Conservation (phyloP, 257 asterid genomes). For the Ligustrum vulgare region DNA sequence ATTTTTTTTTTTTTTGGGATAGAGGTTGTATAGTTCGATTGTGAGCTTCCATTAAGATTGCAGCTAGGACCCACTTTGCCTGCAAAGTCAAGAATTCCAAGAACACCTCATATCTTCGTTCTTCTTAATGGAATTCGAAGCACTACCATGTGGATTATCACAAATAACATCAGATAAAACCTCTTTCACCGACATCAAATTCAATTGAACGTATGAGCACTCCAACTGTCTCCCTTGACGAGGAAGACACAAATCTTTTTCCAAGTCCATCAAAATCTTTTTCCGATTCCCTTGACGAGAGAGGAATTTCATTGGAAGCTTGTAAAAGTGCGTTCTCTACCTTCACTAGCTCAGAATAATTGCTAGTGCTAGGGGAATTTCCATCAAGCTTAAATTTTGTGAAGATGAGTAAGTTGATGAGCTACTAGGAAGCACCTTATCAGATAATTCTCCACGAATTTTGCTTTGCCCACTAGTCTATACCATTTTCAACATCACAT, state of each 20-base stretch:
- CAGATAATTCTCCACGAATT: slow-evolving; percentile 30
- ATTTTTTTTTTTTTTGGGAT: too few relatives aligned
- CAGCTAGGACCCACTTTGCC: too few relatives aligned
- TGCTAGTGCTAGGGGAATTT: slow-evolving; percentile 26
- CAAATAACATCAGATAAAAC: slow-evolving; percentile 33
- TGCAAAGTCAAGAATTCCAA: too few relatives aligned
- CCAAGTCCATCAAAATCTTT: too few relatives aligned
- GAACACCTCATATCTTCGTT: too few relatives aligned
- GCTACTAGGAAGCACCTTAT: slow-evolving; percentile 36
- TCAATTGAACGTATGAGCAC: slow-evolving; percentile 39
- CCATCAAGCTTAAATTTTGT: slow-evolving; percentile 25
- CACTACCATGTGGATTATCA: slow-evolving; percentile 33
- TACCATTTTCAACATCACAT: slow-evolving; percentile 34
- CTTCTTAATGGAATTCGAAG: slow-evolving; percentile 23
- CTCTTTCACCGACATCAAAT: slow-evolving; percentile 26
- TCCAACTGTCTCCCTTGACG: slow-evolving; percentile 26
- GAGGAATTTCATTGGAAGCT: slow-evolving; percentile 29
- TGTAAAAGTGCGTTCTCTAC: slow-evolving; percentile 30
- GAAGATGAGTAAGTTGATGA: slow-evolving; percentile 29
- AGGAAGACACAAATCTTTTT: slow-evolving; percentile 36
- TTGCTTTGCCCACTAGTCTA: slow-evolving; percentile 28
- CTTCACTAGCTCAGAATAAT: slow-evolving; percentile 29
- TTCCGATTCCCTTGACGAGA: slow-evolving; percentile 21
- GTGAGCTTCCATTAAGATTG: too few relatives aligned
- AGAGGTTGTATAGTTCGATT: not conserved